A percentile compares a stretch with the other conserved stretches of the same genome.
phyloP scores from a whole-genome alignment of 305 asterid species.

The Nicotiana rustica region DNA sequence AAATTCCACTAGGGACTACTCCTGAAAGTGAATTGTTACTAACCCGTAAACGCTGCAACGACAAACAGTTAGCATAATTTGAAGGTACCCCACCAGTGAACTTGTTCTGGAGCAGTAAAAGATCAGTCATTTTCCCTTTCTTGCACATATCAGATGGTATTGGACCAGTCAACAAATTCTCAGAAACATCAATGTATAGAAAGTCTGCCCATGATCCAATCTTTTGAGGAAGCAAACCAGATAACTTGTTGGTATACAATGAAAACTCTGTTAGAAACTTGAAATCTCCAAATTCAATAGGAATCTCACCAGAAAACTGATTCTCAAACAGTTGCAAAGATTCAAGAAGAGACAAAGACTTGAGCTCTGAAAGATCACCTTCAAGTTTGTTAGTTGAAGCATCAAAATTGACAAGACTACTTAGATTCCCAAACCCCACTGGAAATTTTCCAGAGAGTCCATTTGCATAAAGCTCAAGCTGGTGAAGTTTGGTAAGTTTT shows the following conservation, averaged over 20 bases:
- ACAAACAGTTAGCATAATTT: slow-evolving; percentile 44
- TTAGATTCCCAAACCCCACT: slow-evolving; percentile 45
- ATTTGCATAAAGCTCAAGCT: slow-evolving; percentile 52
- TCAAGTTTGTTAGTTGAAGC: slow-evolving; percentile 45
- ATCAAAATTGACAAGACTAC: slow-evolving; percentile 43
- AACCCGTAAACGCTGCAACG: slow-evolving; percentile 48
- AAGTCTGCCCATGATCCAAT: slow-evolving; percentile 54
- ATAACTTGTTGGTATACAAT: slow-evolving; percentile 43
- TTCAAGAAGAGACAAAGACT: slow-evolving; percentile 37
- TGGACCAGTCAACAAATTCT: slow-evolving; percentile 43
- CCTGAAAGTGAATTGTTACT: slow-evolving; percentile 57
- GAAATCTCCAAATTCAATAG: slow-evolving; percentile 49
- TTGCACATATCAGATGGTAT: slow-evolving; percentile 57
- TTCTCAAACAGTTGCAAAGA: slow-evolving; percentile 54
- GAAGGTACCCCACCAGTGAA: slow-evolving; percentile 49
- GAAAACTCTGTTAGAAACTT: slow-evolving; percentile 41
- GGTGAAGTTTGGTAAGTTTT: slow-evolving; percentile 45
- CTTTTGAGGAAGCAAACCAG: slow-evolving; percentile 47
- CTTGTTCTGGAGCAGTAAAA: slow-evolving; percentile 47
- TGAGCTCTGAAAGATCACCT: slow-evolving; percentile 54
- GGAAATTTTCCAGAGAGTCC: slow-evolving; percentile 45
- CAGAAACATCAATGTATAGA: slow-evolving; percentile 45
- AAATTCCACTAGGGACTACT: slow-evolving; percentile 48
- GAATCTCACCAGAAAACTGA: slow-evolving; percentile 46
- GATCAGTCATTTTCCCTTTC: slow-evolving; percentile 37